A percentile compares a stretch with the other conserved stretches of the same genome.
Conservation (phyloP, 2,329 filamentous ascomycete species). For the Beauveria pseudobassiana region DNA sequence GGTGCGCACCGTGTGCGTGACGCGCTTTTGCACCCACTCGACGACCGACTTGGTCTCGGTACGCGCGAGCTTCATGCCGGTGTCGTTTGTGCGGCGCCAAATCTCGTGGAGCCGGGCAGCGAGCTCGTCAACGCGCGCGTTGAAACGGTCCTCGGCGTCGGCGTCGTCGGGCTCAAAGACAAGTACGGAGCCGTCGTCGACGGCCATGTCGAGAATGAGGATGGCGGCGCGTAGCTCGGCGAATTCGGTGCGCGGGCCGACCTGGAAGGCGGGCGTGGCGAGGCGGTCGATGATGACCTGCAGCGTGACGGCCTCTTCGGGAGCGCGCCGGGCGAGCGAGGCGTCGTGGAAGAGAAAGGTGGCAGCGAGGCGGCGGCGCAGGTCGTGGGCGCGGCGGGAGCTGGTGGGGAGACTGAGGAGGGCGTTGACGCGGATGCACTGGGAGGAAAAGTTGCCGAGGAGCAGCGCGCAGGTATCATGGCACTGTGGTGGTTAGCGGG, state of each 20-base stretch:
- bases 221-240: conserved; percentile 57
- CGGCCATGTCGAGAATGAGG: conserved; percentile 62
- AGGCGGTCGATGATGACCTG: conserved; percentile 40
- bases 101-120: conserved; percentile 49
- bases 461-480: conserved; percentile 39
- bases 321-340: conserved; percentile 30
- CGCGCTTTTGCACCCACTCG: conserved; percentile 65
- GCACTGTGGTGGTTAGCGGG: conserved; percentile 32
- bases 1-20: conserved; percentile 64
- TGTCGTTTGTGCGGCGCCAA: conserved; percentile 60
- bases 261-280: conserved; percentile 39
- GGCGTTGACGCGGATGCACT: conserved; percentile 50
- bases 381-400: conserved; percentile 42
- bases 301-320: conserved; percentile 35
- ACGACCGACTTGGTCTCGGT: conserved; percentile 72
- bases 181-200: conserved; percentile 52
- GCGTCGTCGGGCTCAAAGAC: conserved; percentile 17
- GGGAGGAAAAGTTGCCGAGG: conserved; percentile 33
- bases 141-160: conserved; percentile 46
- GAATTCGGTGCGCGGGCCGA: conserved; percentile 57
- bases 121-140: conserved; percentile 62
- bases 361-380: conserved; percentile 60
- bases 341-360: conserved; percentile 52
- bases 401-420: conserved; percentile 52
- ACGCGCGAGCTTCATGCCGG: conserved; percentile 62